Conservation (phyloP, 108 stramenopile genomes). For the Mediolabrus comicus region DNA sequence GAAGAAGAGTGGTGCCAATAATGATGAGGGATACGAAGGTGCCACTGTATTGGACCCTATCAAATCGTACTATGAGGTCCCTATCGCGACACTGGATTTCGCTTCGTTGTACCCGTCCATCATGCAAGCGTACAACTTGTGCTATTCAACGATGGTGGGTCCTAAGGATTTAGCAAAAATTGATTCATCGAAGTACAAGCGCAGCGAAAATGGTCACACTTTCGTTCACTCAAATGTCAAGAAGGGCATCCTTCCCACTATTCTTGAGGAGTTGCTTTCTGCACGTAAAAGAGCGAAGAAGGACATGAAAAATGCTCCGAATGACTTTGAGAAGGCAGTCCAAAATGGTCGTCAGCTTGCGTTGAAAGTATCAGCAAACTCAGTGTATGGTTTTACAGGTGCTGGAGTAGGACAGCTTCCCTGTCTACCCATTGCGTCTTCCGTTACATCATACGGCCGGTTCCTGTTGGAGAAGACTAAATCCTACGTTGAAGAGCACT, state of each 20-base stretch:
- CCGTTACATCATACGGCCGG: slow-evolving; percentile 96
- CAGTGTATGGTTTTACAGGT: slow-evolving; percentile 99
- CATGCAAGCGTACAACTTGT: slow-evolving; percentile 99
- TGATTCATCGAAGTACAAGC: slow-evolving; percentile 75
- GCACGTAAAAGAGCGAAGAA: slow-evolving; percentile 98
- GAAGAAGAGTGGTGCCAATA: slow-evolving; percentile 66
- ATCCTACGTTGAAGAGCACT: slow-evolving; percentile 89
- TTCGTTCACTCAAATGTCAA: slow-evolving; percentile 91
- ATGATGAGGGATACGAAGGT: slow-evolving; percentile 94
- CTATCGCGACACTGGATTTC: slow-evolving; percentile 99
- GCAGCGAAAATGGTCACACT: slow-evolving; percentile 88
- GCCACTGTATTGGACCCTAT: slow-evolving; percentile 99
- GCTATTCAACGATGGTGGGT: slow-evolving; percentile 94
- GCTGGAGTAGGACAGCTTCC: slow-evolving; percentile 98
- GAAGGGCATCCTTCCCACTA: slow-evolving; percentile 96
- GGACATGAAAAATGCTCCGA: slow-evolving; percentile 98
- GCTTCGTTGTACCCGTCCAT: slow-evolving; percentile 99
- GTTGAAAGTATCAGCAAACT: slow-evolving; percentile 98
- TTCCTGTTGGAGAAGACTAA: slow-evolving; percentile 92
- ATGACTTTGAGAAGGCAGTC: slow-evolving; percentile 97
- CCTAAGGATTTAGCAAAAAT: slow-evolving; percentile 71
- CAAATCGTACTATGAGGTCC: slow-evolving; percentile 96
- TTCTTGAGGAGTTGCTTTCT: slow-evolving; percentile 84
- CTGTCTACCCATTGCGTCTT: slow-evolving; percentile 96
- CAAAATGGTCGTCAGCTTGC: slow-evolving; percentile 99